Evolutionary conservation across 1,284 basidiomycete species (phyloP), one percentile per base, ranked within the genome.

Genomic region (Papiliotrema flavescens): DNA sequence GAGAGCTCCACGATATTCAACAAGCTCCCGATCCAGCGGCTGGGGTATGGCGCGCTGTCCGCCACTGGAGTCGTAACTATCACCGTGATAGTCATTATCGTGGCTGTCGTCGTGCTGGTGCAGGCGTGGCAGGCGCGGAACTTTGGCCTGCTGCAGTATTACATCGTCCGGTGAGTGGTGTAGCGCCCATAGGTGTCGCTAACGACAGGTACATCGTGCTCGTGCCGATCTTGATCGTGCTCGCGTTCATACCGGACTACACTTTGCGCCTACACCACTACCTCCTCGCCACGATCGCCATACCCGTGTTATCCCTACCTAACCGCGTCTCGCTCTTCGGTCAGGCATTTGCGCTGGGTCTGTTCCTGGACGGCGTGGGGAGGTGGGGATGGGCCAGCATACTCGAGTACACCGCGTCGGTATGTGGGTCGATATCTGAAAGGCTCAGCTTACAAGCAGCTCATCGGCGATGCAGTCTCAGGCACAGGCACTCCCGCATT

Each of bases 381-480:
- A 49, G 71, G 35, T 75, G 73, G 73, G 71, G 71, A 0, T 74
- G 69, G 70, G 71, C 60, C 19, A 61, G 65, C 48, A 63, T 75
- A n/a, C 56, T 74, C 19, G 57, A 75, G 60, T 51, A 56, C 4
- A 69, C 61, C 3, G 53, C 57, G 15, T 64, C 62, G 23, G 66
- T 70, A 39, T 54, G 65, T 54, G 1, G 19, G 20, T n/a, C 26
- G 6, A 34, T 37, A 26, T n/a, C 19, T 24, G 17, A 20, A 15
- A 7, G 14, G 13, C 24, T 24, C 8, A 15, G 49, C 50, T 55
- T 40, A 52, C 20, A 3, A 23, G 15, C 49, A 66, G 64, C 60
- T 69, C 17, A 46, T 57, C 11, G 68, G 68, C 24, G 68, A 70
- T 51, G 60, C 64, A 0, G 51, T 43, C 1, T 26, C 53, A 0